Conservation (phyloP, 371 early-diverging fungal species). For the Mortierella sp. region DNA sequence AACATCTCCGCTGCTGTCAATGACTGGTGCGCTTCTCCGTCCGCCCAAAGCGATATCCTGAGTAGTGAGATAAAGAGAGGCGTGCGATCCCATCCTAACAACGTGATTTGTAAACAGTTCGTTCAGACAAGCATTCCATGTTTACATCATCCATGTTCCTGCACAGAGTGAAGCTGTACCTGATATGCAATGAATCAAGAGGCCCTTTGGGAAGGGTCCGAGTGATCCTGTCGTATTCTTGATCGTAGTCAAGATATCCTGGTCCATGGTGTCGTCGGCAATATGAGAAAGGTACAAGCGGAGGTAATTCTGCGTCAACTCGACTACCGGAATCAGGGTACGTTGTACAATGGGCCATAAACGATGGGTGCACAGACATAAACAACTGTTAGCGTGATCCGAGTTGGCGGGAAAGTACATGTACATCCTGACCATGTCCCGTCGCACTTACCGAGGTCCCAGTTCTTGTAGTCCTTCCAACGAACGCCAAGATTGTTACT, state of each 20-base stretch:
- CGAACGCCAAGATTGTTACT: conserved; percentile 31
- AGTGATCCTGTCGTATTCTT: neutral
- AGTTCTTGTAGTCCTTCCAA: conserved; percentile 49
- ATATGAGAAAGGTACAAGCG: conserved; percentile 47
- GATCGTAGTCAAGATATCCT: neutral
- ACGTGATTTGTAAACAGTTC: neutral
- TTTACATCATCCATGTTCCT: neutral
- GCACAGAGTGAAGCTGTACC: conserved; percentile 10
- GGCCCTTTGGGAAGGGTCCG: conserved; percentile 20
- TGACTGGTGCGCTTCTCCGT: conserved; percentile 49
- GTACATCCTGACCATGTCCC: too few species aligned
- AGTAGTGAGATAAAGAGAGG: conserved; percentile 50
- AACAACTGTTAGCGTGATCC: too few species aligned
- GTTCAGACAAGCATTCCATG: neutral
- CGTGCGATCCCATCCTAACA: conserved; percentile 52
- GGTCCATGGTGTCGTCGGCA: conserved; percentile 39
- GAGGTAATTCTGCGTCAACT: conserved; percentile 52
- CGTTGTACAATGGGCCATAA: too few species aligned
- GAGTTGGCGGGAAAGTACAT: too few species aligned
- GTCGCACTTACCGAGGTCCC: conserved; percentile 48
- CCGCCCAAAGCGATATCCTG: conserved; percentile 52
- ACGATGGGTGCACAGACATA: neutral
- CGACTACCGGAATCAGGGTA: conserved; percentile 33
- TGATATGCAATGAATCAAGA: conserved; percentile 51
- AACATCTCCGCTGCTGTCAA: conserved; percentile 49